A percentile compares a stretch with the other conserved stretches of the same genome.
Evolutionary conservation across 2,329 filamentous ascomycete genomes (phyloP).

Genomic region (Aspergillus fumigatiaffinis): DNA sequence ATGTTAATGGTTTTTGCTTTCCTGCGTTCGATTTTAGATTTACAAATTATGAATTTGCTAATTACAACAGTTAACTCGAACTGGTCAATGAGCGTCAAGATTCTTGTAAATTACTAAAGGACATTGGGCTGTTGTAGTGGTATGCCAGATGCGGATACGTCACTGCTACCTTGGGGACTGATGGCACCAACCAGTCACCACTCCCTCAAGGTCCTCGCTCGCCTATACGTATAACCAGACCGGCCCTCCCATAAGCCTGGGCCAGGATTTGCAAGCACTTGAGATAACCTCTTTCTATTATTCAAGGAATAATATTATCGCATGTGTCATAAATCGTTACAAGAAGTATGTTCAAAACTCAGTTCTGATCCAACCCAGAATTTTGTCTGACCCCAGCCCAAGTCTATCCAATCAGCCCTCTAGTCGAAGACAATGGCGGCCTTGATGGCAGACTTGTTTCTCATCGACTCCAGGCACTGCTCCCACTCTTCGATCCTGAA

Average conservation of each 20-base stretch:
- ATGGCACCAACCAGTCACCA: not conserved
- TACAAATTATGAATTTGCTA: not conserved
- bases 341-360: not conserved
- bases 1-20: not conserved
- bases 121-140: too few species aligned
- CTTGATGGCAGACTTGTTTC: conserved; percentile 70
- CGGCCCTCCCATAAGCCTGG: not conserved
- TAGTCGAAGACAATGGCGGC: conserved; percentile 68
- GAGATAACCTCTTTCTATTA: not conserved
- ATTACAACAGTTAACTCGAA: not conserved
- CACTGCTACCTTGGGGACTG: conserved; percentile 6
- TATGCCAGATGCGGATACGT: not conserved
- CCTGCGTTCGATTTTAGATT: not conserved
- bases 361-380: not conserved
- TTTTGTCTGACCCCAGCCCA: not conserved
- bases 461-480: conserved; percentile 66
- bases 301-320: not conserved
- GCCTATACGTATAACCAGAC: not conserved
- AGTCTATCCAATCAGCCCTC: conserved; percentile 4
- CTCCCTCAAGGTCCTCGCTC: conserved; percentile 15
- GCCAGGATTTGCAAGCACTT: not conserved
- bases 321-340: not conserved
- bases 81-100: not conserved
- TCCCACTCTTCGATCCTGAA: conserved; percentile 71
- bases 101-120: not conserved